Conservation (phyloP, 169 alveolate species). For the Amoebophrya sp. region DNA sequence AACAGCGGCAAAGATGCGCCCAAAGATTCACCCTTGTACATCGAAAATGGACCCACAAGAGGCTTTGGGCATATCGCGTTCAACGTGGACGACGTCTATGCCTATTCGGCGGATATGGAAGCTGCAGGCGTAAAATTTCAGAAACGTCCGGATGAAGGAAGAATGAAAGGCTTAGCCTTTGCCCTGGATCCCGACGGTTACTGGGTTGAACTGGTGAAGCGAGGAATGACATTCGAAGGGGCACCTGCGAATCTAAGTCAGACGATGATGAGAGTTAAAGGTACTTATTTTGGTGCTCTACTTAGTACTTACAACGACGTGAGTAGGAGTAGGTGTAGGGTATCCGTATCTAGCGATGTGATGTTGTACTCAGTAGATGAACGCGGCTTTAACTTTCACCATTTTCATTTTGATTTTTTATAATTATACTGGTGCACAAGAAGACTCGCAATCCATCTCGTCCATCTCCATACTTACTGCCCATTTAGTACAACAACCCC, state of each 20-base stretch:
- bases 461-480: too few relatives aligned
- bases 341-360: too few relatives aligned
- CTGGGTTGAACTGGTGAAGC: slow-evolving; percentile 59
- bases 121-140: slow-evolving; percentile 51
- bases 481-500: too few relatives aligned
- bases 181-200: slow-evolving; percentile 64
- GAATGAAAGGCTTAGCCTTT: slow-evolving; percentile 60
- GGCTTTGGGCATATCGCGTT: slow-evolving; percentile 69
- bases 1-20: slow-evolving; percentile 32
- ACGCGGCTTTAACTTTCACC: not conserved
- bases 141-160: slow-evolving; percentile 61
- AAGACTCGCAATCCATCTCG: not conserved
- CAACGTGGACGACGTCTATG: slow-evolving; percentile 52
- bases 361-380: not conserved
- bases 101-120: slow-evolving; percentile 41
- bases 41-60: slow-evolving; percentile 52
- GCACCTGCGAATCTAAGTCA: slow-evolving; percentile 55
- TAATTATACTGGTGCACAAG: not conserved
- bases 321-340: too few relatives aligned
- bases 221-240: slow-evolving; percentile 40
- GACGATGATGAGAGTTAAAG: slow-evolving; percentile 60
- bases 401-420: too few relatives aligned
- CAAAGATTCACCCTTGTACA: not conserved
- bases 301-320: too few relatives aligned
- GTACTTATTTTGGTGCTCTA: too few relatives aligned